Conservation (phyloP, 768 basidiomycete species). For the Tulasnella sp. region DNA sequence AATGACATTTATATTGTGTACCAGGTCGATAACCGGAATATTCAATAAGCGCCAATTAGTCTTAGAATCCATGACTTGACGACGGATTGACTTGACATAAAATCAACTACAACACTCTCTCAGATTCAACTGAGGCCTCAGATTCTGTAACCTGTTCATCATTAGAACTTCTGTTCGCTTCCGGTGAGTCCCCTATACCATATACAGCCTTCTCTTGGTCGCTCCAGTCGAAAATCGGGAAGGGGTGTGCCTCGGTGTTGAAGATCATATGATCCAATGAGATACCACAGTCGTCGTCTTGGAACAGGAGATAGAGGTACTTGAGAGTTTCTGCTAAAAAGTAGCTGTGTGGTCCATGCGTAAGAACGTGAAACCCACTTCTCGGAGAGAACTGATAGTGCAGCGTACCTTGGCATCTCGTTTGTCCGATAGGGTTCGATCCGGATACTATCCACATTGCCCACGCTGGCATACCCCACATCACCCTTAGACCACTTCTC, state of each 20-base stretch:
- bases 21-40: too few relatives aligned
- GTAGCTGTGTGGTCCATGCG: conserved; percentile 28
- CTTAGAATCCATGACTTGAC: too few relatives aligned
- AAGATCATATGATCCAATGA: conserved; percentile 37
- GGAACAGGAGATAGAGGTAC: conserved; percentile 61
- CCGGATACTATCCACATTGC: conserved; percentile 34
- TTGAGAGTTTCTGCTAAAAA: conserved; percentile 55
- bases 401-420: conserved; percentile 61
- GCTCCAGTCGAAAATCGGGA: conserved; percentile 61
- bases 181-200: too few relatives aligned
- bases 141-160: too few relatives aligned
- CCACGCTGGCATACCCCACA: conserved; percentile 52
- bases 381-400: conserved; percentile 2
- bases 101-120: too few relatives aligned
- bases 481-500: conserved; percentile 47
- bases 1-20: too few relatives aligned
- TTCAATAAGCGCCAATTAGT: too few relatives aligned
- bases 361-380: background rate
- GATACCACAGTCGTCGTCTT: conserved; percentile 45
- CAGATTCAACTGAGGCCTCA: too few relatives aligned
- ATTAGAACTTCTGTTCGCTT: too few relatives aligned
- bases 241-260: conserved; percentile 59
- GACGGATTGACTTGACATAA: too few relatives aligned
- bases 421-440: conserved; percentile 32
- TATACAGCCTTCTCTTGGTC: conserved; percentile 34